Evolutionary conservation across 2,329 filamentous ascomycete genomes (phyloP).

Genomic region (Corinectria fuckeliana): DNA sequence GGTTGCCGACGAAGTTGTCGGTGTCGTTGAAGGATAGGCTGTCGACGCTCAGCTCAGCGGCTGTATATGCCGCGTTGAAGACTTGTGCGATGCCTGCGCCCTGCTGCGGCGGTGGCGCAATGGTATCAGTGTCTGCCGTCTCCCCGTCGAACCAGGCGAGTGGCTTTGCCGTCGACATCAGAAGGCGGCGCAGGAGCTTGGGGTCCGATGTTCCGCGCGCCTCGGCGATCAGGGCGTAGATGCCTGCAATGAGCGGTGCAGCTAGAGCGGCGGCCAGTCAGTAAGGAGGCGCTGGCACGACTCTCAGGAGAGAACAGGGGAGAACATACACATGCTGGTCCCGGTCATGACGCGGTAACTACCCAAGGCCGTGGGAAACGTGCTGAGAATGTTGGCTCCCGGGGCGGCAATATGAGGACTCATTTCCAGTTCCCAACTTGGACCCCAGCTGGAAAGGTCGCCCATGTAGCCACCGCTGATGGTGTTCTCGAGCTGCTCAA

Average conservation of each 20-base stretch:
- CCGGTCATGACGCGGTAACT: neutral
- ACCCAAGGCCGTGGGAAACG: neutral
- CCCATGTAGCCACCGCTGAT: neutral
- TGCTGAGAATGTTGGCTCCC: neutral
- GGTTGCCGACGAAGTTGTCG: neutral
- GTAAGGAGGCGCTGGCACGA: neutral
- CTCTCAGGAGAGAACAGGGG: neutral
- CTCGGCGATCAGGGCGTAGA: neutral
- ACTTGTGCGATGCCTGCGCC: neutral
- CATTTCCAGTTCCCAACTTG: neutral
- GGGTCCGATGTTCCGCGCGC: neutral
- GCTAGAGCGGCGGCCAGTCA: neutral
- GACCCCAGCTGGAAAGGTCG: neutral
- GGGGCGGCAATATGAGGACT: conserved; percentile 4
- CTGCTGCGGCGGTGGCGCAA: neutral
- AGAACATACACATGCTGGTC: neutral
- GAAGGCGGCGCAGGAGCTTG: neutral
- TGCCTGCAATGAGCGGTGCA: neutral
- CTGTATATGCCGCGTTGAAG: neutral
- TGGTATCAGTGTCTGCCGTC: neutral
- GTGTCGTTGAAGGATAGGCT: neutral
- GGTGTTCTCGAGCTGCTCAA: neutral
- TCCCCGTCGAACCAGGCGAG: neutral
- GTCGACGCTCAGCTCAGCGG: neutral
- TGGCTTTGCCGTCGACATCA: neutral